Base-by-base conservation (phyloP, 805 yeast species). In the Pichia insulana region DNA sequence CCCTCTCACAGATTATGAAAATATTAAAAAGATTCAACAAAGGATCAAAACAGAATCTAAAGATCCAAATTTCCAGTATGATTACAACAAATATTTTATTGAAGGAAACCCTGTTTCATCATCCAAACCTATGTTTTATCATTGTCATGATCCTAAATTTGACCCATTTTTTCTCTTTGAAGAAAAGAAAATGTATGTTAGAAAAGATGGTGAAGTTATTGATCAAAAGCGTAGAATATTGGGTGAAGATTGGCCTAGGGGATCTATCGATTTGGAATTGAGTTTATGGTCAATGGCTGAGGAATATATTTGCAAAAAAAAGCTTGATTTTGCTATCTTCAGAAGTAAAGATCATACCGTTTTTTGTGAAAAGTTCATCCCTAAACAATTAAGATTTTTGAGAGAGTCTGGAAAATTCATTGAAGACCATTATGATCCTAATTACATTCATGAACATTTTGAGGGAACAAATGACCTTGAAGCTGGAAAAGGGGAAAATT, bases 61-160 rank as follows among this genome's bases (percentile, higher is more conserved):
- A 22, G 50, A 49, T 30, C 35, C 33, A 0, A 34, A 40, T 7
- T 43, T 30, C n/a, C 28, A 27, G 3, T 46, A 41, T 28, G 43
- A 37, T 30, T 46, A 43, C 20, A 47, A 43, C 10, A 35, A 43
- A 26, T 32, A 44, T 8, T 43, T 32, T 35, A 44, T 47, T 15
- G 17, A 12, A 9, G 43, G 32, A 2, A 57, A 58, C 52, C 45
- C 49, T 19, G 51, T 54, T 25, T 41, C 46, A 4, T 50, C 47
- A 37, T 41, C 51, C 19, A 43, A 46, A 19, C 52, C 54, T 31
- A 40, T 56, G 45, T 53, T 56, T 40, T 43, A 70, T 32, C 76
- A 71, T 47, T 66, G 73, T 18, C 71, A 71, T 52, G 65, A 58
- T 50, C 76, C 76, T 11, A 71, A 71, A 51, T 58, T 71, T 39